These are phyloP conservation scores for Forsythia viridissima DNA, from an alignment of 257 asterid genomes.

Conservation along the genomic window DNA sequence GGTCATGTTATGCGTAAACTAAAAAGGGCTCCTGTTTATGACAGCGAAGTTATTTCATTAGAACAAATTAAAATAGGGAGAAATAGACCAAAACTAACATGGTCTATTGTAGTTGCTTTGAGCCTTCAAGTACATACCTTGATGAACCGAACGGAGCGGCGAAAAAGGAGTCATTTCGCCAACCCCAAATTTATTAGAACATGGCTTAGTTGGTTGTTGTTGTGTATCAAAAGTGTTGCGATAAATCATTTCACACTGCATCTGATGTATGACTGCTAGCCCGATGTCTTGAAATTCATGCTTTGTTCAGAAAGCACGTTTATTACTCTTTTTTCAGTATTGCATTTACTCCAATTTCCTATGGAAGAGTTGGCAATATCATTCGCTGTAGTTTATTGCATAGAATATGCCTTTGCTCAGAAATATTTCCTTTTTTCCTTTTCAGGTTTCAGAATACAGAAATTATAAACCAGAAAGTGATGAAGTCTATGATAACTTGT, in stretches of 20 bases:
- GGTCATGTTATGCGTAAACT: too few species aligned
- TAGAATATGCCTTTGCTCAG: neutral
- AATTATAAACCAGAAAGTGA: slow-evolving; percentile 40
- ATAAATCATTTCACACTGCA: neutral
- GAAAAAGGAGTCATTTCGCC: neutral
- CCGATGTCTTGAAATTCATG: neutral
- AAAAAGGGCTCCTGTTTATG: neutral
- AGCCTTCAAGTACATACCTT: neutral
- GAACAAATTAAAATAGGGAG: neutral
- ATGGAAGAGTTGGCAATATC: neutral
- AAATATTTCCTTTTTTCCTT: slow-evolving; percentile 5
- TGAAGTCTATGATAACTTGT: slow-evolving; percentile 34
- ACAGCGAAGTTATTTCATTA: neutral
- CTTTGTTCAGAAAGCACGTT: neutral
- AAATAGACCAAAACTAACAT: neutral
- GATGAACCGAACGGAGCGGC: too few species aligned
- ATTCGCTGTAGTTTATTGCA: neutral
- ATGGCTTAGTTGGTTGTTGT: neutral
- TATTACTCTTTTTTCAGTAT: neutral
- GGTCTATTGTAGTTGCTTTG: neutral
- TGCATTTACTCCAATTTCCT: neutral
- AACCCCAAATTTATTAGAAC: neutral
- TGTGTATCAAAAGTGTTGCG: neutral
- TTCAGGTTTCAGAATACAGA: slow-evolving; percentile 37
- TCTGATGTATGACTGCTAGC: neutral